Percentiles rank a stretch among this genome's conserved stretches.
phyloP scores from a whole-genome alignment of 2,329 filamentous ascomycete species.

The Periglandula ipomoeae region DNA sequence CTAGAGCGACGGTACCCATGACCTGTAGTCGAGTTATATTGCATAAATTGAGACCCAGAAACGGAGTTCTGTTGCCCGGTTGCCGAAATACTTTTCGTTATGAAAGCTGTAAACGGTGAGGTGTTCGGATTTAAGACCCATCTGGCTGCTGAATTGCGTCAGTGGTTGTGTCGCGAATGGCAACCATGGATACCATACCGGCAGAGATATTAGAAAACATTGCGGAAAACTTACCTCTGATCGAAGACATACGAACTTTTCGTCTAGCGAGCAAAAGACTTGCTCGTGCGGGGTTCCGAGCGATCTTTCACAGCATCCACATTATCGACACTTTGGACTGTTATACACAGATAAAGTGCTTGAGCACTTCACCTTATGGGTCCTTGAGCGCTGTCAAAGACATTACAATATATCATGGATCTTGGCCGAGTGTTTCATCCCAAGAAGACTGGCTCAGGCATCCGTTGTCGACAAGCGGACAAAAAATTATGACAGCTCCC shows the following conservation, averaged over 20 bases:
- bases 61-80: not conserved
- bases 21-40: too few species aligned
- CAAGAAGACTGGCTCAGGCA: not conserved
- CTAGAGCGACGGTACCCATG: too few species aligned
- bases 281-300: not conserved
- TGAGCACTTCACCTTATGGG: not conserved
- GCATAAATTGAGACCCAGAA: too few species aligned
- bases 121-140: not conserved
- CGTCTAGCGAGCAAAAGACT: not conserved
- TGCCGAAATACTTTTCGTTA: not conserved
- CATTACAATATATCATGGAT: not conserved
- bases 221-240: not conserved
- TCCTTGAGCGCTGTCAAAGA: not conserved
- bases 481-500: not conserved
- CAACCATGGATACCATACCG: not conserved
- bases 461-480: not conserved
- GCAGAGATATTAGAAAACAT: not conserved
- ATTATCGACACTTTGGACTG: not conserved
- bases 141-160: not conserved
- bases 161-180: not conserved
- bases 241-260: not conserved
- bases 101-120: not conserved
- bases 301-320: not conserved
- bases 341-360: not conserved
- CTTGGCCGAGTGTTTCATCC: not conserved